Percentiles rank a stretch among this genome's conserved stretches.
These are phyloP conservation scores for Penicillium hordei DNA, from an alignment of 2,329 filamentous ascomycete species.

Conservation along the genomic window DNA sequence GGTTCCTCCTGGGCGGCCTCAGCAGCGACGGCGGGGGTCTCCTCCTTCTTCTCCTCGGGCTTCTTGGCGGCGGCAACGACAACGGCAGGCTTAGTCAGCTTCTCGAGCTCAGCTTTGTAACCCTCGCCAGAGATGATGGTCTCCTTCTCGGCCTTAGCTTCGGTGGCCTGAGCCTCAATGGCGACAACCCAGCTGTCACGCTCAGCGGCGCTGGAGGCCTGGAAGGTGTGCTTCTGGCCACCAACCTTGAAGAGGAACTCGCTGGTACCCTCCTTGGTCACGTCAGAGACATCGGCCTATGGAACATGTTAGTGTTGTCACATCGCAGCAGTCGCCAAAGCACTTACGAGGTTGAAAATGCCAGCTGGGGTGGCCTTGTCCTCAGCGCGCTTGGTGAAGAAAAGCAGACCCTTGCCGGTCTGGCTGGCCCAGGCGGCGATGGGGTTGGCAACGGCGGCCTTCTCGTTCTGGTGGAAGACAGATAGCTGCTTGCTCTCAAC, in stretches of 20 bases:
- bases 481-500: conserved; percentile 72
- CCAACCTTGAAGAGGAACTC: conserved; percentile 85
- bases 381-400: conserved; percentile 78
- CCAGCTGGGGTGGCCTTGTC: conserved; percentile 80
- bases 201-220: conserved; percentile 71
- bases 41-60: conserved; percentile 25
- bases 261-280: conserved; percentile 70
- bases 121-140: conserved; percentile 73
- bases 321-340: background rate
- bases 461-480: conserved; percentile 83
- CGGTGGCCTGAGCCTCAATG: conserved; percentile 78
- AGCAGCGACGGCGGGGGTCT: conserved; percentile 38
- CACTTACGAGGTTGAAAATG: conserved; percentile 79
- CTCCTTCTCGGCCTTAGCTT: conserved; percentile 59
- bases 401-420: conserved; percentile 93
- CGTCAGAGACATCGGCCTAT: conserved; percentile 66
- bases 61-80: conserved; percentile 30
- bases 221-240: conserved; percentile 91
- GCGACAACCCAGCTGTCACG: conserved; percentile 91
- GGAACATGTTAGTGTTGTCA: conserved; percentile 35
- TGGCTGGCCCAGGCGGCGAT: conserved; percentile 85
- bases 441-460: conserved; percentile 74
- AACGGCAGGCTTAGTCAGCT: conserved; percentile 54
- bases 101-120: conserved; percentile 84
- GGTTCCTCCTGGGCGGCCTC: conserved; percentile 34